Percentiles rank a stretch among this genome's conserved stretches.
Conservation (phyloP, 257 asterid genomes). For the Cordia subcordata region DNA sequence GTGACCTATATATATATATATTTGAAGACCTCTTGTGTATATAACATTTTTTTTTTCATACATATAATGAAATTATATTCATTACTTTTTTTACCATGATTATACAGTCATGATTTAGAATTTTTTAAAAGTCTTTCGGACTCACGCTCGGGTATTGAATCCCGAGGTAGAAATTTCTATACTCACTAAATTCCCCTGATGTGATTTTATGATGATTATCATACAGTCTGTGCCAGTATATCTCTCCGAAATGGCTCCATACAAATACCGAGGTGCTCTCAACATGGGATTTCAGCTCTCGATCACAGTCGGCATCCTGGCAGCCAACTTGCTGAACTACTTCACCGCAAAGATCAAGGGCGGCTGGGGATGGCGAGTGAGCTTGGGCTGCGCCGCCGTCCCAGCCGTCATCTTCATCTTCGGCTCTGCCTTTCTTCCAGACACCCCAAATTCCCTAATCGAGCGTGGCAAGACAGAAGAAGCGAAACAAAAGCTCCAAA, state of each 20-base stretch:
- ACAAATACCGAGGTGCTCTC: conserved; percentile 39
- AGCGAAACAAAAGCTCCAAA: conserved; percentile 38
- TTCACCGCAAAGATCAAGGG: conserved; percentile 26
- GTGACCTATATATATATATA: too few species aligned
- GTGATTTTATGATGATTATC: background rate
- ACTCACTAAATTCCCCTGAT: background rate
- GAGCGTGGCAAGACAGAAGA: conserved; percentile 55
- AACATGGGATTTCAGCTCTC: conserved; percentile 42
- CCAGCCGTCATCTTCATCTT: conserved; percentile 57
- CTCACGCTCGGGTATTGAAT: too few species aligned
- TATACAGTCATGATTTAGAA: too few species aligned
- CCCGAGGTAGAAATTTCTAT: background rate
- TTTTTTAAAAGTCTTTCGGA: too few species aligned
- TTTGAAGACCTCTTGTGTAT: too few species aligned
- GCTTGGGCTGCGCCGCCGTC: conserved; percentile 70
- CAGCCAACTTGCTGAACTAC: conserved; percentile 29
- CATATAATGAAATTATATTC: too few species aligned
- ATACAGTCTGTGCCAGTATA: conserved; percentile 34
- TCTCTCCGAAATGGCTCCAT: conserved; percentile 47
- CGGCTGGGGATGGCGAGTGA: conserved; percentile 60
- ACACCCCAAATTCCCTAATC: conserved; percentile 73
- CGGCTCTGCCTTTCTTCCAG: conserved; percentile 67
- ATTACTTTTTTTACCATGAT: too few species aligned
- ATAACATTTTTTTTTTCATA: too few species aligned
- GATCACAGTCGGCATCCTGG: conserved; percentile 38